These are phyloP conservation scores for Cordyceps militaris DNA, from an alignment of 2,329 filamentous ascomycete species.

Conservation along the genomic window DNA sequence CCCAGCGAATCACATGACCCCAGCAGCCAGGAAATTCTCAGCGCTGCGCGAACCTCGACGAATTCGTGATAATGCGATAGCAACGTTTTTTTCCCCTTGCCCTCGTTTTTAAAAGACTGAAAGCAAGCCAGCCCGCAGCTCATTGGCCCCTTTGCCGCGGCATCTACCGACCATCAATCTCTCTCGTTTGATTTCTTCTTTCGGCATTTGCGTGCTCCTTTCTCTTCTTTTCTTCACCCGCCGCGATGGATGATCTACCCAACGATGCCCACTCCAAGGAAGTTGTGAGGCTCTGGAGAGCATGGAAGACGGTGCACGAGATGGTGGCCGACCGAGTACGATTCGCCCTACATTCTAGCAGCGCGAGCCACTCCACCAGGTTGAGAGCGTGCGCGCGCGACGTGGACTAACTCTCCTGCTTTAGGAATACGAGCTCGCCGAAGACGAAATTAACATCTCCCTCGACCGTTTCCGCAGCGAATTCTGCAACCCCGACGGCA, in stretches of 20 bases:
- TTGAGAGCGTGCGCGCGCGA: neutral
- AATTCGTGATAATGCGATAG: constrained; percentile 1
- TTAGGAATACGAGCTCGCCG: constrained; percentile 87
- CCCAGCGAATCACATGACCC: constrained; percentile 10
- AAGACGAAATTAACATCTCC: constrained; percentile 80
- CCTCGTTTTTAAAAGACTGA: neutral
- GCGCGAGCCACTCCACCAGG: neutral
- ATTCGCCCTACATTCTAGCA: neutral
- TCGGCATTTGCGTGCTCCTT: neutral
- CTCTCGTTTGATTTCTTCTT: too few relatives aligned
- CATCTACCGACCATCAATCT: too few relatives aligned
- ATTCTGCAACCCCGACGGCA: constrained; percentile 66
- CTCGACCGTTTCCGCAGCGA: constrained; percentile 72
- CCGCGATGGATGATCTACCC: constrained; percentile 35
- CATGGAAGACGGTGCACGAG: constrained; percentile 88
- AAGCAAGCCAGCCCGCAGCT: too few relatives aligned
- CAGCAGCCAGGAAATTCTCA: constrained; percentile 11
- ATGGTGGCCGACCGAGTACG: constrained; percentile 88
- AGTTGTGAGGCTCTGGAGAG: constrained; percentile 75
- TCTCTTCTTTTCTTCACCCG: neutral
- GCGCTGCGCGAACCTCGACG: neutral
- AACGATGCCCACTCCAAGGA: constrained; percentile 46
- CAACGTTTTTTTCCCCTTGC: constrained; percentile 6
- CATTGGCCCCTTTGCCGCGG: too few relatives aligned
- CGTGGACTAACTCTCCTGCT: neutral